These are phyloP conservation scores for Ceratobasidium sp. DNA, from an alignment of 1,284 basidiomycete genomes.

Conservation along the genomic window DNA sequence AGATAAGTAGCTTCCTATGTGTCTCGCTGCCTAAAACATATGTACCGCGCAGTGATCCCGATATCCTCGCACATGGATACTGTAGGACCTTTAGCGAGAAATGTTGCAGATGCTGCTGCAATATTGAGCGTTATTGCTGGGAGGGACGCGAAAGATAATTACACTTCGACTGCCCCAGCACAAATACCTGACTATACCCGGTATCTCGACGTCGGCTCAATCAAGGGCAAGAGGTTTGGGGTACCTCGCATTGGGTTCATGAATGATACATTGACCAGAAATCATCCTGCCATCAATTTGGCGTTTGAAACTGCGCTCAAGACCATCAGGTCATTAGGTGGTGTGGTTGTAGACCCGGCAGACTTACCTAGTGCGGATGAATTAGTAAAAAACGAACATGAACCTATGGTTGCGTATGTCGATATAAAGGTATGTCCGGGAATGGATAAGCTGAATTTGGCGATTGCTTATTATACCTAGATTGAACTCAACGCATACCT, in stretches of 20 bases:
- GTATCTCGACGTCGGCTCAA: slow-evolving; percentile 61
- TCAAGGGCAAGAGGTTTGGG: slow-evolving; percentile 68
- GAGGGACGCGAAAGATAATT: slow-evolving; percentile 66
- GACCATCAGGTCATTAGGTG: slow-evolving; percentile 63
- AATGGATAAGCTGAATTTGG: not conserved
- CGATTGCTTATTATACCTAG: not conserved
- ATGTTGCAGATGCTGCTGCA: slow-evolving; percentile 67
- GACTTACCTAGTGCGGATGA: slow-evolving; percentile 67
- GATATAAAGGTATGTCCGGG: not conserved
- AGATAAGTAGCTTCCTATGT: too few species aligned
- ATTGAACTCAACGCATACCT: slow-evolving; percentile 16
- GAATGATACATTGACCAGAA: slow-evolving; percentile 31
- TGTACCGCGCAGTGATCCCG: slow-evolving; percentile 60
- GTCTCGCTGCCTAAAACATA: slow-evolving; percentile 40
- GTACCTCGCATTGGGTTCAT: slow-evolving; percentile 56
- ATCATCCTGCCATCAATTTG: not conserved
- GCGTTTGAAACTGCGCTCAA: slow-evolving; percentile 64
- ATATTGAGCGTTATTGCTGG: slow-evolving; percentile 69
- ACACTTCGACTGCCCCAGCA: slow-evolving; percentile 66
- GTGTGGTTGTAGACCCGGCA: slow-evolving; percentile 69
- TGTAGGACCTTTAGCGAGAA: slow-evolving; percentile 69
- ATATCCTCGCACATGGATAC: slow-evolving; percentile 72
- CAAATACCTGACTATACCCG: slow-evolving; percentile 65
- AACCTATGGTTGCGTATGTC: slow-evolving; percentile 60
- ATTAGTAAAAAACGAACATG: slow-evolving; percentile 62